Conservation (phyloP, 1,284 basidiomycete species). For the Pyrrhoderma lamaoense region DNA sequence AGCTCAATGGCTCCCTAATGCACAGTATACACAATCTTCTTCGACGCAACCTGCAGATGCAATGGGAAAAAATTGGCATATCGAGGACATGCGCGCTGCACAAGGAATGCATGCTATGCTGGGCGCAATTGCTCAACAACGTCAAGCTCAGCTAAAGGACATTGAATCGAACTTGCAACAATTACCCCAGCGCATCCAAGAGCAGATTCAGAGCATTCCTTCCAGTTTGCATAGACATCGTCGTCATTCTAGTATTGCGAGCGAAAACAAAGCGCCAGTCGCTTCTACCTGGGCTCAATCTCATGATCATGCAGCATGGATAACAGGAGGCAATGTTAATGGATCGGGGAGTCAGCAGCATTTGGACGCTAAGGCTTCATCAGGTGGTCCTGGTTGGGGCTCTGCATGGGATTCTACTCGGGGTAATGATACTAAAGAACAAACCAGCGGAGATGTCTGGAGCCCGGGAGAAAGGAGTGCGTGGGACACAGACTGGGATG, state of each 20-base stretch:
- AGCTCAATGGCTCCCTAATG: not conserved
- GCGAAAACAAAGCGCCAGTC: too few species aligned
- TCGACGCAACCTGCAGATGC: not conserved
- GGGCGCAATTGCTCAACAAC: conserved; percentile 7
- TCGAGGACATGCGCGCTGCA: not conserved
- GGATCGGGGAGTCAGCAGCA: too few species aligned
- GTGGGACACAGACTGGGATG: not conserved
- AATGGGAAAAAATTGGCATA: not conserved
- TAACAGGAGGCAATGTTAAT: too few species aligned
- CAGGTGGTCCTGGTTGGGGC: too few species aligned
- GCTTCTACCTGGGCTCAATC: too few species aligned
- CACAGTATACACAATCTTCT: not conserved
- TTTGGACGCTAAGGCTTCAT: too few species aligned
- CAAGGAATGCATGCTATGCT: conserved; percentile 8
- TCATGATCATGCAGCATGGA: too few species aligned
- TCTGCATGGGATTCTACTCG: too few species aligned
- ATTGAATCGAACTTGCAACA: not conserved
- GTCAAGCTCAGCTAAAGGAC: conserved; percentile 5
- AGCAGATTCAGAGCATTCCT: not conserved
- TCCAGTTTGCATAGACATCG: too few species aligned
- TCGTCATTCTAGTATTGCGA: too few species aligned
- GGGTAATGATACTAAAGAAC: not conserved
- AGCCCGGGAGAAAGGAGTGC: not conserved
- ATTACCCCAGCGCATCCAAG: not conserved
- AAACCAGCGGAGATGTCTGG: not conserved